Evolutionary conservation across 1,284 basidiomycete species (phyloP), one percentile per base, ranked within the genome.

Genomic region (Ganoderma lingzhi): DNA sequence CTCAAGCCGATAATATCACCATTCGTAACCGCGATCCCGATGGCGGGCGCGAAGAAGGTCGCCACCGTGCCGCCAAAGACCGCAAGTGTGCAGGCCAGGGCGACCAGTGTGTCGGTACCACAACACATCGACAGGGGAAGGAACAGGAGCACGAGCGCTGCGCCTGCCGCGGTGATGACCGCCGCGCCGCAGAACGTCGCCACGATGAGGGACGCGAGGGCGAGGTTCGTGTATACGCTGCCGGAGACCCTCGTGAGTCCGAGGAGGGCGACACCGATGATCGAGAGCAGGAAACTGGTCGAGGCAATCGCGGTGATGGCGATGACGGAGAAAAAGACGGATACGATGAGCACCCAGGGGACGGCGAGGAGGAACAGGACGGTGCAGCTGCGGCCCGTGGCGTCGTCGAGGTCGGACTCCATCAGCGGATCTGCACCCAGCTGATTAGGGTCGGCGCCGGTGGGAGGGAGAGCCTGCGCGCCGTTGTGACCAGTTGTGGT

Each of bases 21-120:
- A 8, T 32, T 56, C 53, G 32, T 32, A 56, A 32, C 17, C 30
- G 53, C 30, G 6, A 56, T 56, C 28, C 53, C 53, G 30, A 56
- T 56, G 53, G 53, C 53, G 28, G 53, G 53, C 32, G 53, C 53
- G 8, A 56, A 56, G 53, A 56, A 56, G 15, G 30, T 32, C 17
- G 53, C 30, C 28, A 15, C 30, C 1, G 17, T 3, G 30, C 30
- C 30, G 3, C 53, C 28, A 8, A 15, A 35, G 3, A 30, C 14
- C 53, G 30, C 15, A 32, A 32, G 2, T 14, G 23, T 6, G 48
- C n/a, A 1, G 30, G 30, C 53, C 14, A 56, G 8, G 8, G 17
- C 6, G 30, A 32, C n/a, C 48, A 56, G 5, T 30, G 17, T 8
- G 30, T 9, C 30, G 30, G 3, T 17, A 12, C 32, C 30, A 9